Conservation (phyloP, 441 rosid species). For the Metrosideros polymorpha region DNA sequence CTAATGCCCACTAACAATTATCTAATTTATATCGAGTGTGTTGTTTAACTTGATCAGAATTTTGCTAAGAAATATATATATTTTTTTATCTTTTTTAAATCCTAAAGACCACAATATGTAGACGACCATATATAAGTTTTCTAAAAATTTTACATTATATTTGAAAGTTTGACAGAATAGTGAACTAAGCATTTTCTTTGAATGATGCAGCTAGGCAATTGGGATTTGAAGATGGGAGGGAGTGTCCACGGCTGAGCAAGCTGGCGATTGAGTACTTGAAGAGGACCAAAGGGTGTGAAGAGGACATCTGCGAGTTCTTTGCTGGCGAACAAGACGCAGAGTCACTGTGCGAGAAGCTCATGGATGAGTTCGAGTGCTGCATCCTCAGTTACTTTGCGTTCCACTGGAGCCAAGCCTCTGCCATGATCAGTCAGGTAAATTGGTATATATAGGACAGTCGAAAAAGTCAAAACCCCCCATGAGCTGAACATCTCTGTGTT, state of each 20-base stretch:
- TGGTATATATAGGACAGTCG: background rate
- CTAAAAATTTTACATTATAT: background rate
- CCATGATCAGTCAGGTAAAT: conserved; percentile 45
- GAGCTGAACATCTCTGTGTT: background rate
- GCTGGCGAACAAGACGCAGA: conserved; percentile 30
- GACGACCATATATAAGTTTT: no score
- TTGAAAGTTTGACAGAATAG: no score
- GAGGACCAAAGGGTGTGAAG: conserved; percentile 43
- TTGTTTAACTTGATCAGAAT: background rate
- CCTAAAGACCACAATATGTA: background rate
- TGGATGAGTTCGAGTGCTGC: conserved; percentile 65
- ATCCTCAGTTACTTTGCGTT: conserved; percentile 67
- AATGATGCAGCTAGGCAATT: conserved; percentile 60
- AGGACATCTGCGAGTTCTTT: conserved; percentile 33
- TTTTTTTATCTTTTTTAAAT: no score
- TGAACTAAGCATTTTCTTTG: background rate
- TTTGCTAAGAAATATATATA: no score
- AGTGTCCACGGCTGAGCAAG: conserved; percentile 61
- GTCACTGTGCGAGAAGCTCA: conserved; percentile 38
- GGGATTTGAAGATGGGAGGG: conserved; percentile 52
- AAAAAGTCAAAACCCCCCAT: background rate
- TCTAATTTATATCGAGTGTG: background rate
- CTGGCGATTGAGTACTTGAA: conserved; percentile 50
- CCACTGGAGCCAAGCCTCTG: conserved; percentile 61
- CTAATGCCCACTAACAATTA: background rate